Conservation (phyloP, 2,329 filamentous ascomycete genomes). For the Aureobasidium sp. region DNA sequence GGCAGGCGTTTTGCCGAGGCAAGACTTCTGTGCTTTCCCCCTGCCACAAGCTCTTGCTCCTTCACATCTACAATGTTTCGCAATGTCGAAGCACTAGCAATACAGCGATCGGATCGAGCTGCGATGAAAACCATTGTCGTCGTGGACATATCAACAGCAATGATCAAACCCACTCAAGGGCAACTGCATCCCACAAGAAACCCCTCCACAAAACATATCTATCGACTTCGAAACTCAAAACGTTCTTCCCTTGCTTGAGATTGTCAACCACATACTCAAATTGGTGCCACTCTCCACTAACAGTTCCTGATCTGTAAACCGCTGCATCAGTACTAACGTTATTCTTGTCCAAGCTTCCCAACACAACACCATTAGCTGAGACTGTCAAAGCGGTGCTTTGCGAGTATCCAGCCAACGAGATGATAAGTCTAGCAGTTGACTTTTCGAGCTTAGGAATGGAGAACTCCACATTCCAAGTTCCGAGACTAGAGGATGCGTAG, state of each 20-base stretch:
- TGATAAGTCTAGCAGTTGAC: neutral
- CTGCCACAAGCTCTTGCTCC: too few species aligned
- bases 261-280: neutral
- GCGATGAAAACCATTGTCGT: too few species aligned
- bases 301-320: constrained; percentile 13
- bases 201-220: constrained; percentile 31
- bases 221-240: constrained; percentile 44
- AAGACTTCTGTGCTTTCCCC: too few species aligned
- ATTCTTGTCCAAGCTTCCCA: neutral
- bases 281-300: constrained; percentile 21
- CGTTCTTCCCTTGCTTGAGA: constrained; percentile 31
- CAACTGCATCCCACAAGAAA: constrained; percentile 19
- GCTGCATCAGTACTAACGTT: neutral
- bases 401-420: constrained; percentile 20
- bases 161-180: constrained; percentile 15
- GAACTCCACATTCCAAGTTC: too few species aligned
- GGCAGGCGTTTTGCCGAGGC: too few species aligned
- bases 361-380: neutral
- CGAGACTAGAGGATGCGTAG: too few species aligned
- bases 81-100: too few species aligned
- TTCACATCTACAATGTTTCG: too few species aligned
- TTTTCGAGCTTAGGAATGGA: neutral
- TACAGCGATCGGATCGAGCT: too few species aligned
- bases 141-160: too few species aligned
- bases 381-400: constrained; percentile 17